Base-by-base conservation (phyloP, 371 early-diverging fungal species). In the Rhizopus microsporus region DNA sequence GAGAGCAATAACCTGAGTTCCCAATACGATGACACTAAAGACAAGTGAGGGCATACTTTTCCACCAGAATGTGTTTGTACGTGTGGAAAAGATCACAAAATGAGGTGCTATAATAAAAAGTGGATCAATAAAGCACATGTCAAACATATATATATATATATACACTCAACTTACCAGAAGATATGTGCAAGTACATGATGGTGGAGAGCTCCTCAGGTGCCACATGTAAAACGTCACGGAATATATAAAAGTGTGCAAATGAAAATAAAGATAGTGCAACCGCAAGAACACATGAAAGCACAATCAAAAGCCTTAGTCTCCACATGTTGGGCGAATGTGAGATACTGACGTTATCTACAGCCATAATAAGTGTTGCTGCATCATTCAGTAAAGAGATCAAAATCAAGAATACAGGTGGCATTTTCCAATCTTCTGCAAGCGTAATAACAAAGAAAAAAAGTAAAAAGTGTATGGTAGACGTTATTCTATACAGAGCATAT, bases 31-130 rank as follows among this genome's bases (percentile, higher is more conserved):
- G 0, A 80, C 54, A 6, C 89, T 85, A 69, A 96, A 96, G 31
- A 80, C 69, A 70, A 81, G 69, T 5, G 91, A 89, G 4, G 97
- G 97, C 55, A 88, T 67, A 57, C 85, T 90, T 57, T 84, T 87
- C 93, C 94, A 96, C 80, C 93, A 94, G 74, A 88, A 92, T 7
- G 88, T 84, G 10, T 88, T 79, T 13, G 95, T 71, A 57, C 97
- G 88, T 7, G 97, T 96, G 9, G 95, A 93, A 70, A 96, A 96
- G 69, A 96, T 96, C 34, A 94, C 92, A 75, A 96, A 96, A 79
- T 96, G 96, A 52, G 97, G 97, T 50, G 90, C 89, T 78, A 57
- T 49, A 67, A 75, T 84, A 74, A 63, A 87, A 88, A 56, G 88
- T 71, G 37, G 89, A 76, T 67, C 89, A 90, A n/a, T 31, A 52